Evolutionary conservation across 129 eudicot species (phyloP), one percentile per base, ranked within the genome.

Genomic region (Helianthus tuberosus): DNA sequence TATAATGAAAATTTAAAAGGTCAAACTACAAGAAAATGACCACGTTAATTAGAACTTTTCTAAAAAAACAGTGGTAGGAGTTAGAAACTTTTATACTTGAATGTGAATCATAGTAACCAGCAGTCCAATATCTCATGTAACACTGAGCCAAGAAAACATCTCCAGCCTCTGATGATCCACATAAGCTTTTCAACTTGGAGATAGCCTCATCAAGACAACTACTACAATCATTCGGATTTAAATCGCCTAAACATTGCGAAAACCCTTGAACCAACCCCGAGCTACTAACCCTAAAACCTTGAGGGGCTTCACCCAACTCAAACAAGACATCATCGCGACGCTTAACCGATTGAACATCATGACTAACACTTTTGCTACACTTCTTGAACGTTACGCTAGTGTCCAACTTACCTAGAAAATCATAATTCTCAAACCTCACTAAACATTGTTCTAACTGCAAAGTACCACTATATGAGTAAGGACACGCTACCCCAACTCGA

Each of bases 131-230:
- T 53, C 91, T 81, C 53, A 87, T 88, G 77, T 87, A 93, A 81
- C 98, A 89, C 75, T 93, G 93, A 4, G 82, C 90, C 87, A 93
- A 87, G 82, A 85, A 93, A 67, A 93, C 87, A 46, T 89, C 92
- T 5, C 87, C 96, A 8, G 91, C 96, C 53, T 78, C 81, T 15
- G 96, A 85, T 9, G 89, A 64, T 27, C 98, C 96, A 75, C 98
- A 90, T 52, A 90, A 14, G 58, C 43, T 83, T 78, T 84, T 88
- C 72, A 90, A 63, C 74, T 86, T 68, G 53, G 52, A 64, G 3
- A 80, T 84, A 68, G 96, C 96, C 54, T 88, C 96, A 8, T 65
- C 36, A 14, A 93, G 74, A 71, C 98, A 93, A 58, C 79, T 32
- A 29, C 74, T 72, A 64, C 98, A 93, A 74, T 93, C 96, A 8